Percentiles rank a stretch among this genome's conserved stretches.
Conservation (phyloP, 768 basidiomycete genomes). For the Tricholoma sp. region DNA sequence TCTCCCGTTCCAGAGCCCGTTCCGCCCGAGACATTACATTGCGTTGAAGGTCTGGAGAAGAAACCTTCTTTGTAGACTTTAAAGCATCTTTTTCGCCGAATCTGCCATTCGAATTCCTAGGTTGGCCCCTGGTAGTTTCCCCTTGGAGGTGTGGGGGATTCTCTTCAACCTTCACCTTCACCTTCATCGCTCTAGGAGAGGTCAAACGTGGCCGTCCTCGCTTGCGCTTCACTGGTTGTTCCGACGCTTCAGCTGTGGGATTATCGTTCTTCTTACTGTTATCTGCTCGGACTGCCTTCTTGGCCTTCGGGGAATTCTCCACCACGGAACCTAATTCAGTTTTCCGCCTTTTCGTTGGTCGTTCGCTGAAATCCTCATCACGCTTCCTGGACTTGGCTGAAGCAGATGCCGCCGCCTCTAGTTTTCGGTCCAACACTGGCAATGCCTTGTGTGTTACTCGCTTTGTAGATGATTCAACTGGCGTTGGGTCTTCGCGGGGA, state of each 20-base stretch:
- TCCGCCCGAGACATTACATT: constrained; percentile 30
- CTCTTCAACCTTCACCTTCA: constrained; percentile 15
- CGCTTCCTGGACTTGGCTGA: constrained; percentile 28
- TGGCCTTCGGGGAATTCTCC: constrained; percentile 21
- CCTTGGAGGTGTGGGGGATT: constrained; percentile 13
- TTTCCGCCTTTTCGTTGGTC: constrained; percentile 46
- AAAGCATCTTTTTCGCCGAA: constrained; percentile 57
- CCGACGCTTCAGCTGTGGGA: constrained; percentile 3
- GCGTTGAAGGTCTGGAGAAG: neutral
- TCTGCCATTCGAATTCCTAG: constrained; percentile 58
- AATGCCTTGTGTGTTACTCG: constrained; percentile 48
- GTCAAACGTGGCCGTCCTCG: constrained; percentile 38
- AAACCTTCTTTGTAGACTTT: constrained; percentile 27
- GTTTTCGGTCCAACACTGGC: constrained; percentile 50
- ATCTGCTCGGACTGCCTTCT: constrained; percentile 7
- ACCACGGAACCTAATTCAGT: constrained; percentile 28
- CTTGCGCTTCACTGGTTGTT: constrained; percentile 27
- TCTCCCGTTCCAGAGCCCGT: constrained; percentile 37
- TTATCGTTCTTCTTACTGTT: constrained; percentile 12
- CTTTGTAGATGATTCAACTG: constrained; percentile 39
- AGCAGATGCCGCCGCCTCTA: constrained; percentile 34
- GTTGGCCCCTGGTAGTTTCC: constrained; percentile 39
- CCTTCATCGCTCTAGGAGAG: constrained; percentile 17
- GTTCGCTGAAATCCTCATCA: constrained; percentile 29
- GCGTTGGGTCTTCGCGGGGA: constrained; percentile 47